A percentile compares a stretch with the other conserved stretches of the same genome.
These are phyloP conservation scores for Ophiocordyceps sinensis DNA, from an alignment of 2,329 filamentous ascomycete species.

Conservation along the genomic window DNA sequence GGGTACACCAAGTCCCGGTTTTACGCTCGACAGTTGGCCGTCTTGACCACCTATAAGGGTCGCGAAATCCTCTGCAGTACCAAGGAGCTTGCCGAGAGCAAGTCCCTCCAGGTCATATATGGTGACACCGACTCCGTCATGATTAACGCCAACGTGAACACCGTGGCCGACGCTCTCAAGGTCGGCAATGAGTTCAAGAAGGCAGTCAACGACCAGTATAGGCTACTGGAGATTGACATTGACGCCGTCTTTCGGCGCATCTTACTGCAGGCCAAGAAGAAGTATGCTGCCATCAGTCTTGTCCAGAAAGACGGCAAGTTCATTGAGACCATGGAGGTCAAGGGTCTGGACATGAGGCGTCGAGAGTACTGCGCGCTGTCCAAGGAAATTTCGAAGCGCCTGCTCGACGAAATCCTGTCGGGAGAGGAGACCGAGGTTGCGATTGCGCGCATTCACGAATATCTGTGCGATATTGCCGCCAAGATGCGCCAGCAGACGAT, in stretches of 20 bases:
- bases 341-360: constrained; percentile 94
- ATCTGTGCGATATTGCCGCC: constrained; percentile 67
- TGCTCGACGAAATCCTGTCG: constrained; percentile 89
- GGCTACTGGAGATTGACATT: constrained; percentile 89
- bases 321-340: constrained; percentile 90
- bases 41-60: constrained; percentile 93
- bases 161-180: constrained; percentile 75
- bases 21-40: constrained; percentile 85
- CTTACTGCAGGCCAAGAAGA: constrained; percentile 94
- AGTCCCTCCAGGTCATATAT: constrained; percentile 88
- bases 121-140: constrained; percentile 99
- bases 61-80: constrained; percentile 94
- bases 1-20: constrained; percentile 96
- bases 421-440: constrained; percentile 84
- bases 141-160: constrained; percentile 98
- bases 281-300: constrained; percentile 94
- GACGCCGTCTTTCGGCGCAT: constrained; percentile 94
- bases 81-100: constrained; percentile 87
- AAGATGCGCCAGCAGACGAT: constrained; percentile 75
- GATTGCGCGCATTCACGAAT: constrained; percentile 82
- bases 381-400: constrained; percentile 81
- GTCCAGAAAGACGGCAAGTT: constrained; percentile 80
- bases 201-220: constrained; percentile 87
- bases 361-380: constrained; percentile 93
- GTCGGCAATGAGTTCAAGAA: constrained; percentile 92